phyloP scores from a whole-genome alignment of 768 basidiomycete genomes.

The Sarcomyxa edulis region DNA sequence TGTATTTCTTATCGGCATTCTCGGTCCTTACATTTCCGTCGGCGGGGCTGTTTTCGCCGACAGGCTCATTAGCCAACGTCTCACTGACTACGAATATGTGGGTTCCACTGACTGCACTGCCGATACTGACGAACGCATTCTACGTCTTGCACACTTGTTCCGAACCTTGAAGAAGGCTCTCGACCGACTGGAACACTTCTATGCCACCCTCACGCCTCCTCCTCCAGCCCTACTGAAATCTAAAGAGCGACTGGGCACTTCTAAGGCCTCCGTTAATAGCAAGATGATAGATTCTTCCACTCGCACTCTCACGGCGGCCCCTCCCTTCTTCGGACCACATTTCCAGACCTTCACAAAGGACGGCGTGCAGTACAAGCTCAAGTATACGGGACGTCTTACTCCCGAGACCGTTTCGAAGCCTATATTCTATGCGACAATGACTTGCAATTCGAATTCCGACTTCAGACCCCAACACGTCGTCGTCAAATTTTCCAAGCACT shows the following conservation, averaged over 20 bases:
- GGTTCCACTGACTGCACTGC: constrained; percentile 7
- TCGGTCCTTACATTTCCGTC: constrained; percentile 23
- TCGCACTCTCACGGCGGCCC: too few relatives aligned
- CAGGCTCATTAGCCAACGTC: constrained; percentile 22
- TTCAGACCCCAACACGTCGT: constrained; percentile 15
- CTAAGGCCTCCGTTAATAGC: background rate
- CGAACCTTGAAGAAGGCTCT: constrained; percentile 13
- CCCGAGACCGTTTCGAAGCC: constrained; percentile 11
- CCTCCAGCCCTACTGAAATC: constrained; percentile 4
- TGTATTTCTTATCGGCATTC: constrained; percentile 20
- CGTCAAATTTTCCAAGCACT: constrained; percentile 32
- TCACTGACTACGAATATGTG: constrained; percentile 27
- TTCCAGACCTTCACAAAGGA: background rate
- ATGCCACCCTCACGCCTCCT: constrained; percentile 8
- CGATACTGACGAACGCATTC: constrained; percentile 8
- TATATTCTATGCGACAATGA: constrained; percentile 15
- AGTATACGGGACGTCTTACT: constrained; percentile 17
- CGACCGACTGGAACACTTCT: constrained; percentile 11
- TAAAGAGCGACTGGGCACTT: too few relatives aligned
- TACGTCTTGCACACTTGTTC: constrained; percentile 12
- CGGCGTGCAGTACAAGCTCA: constrained; percentile 8
- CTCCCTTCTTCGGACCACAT: background rate
- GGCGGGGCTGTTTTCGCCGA: constrained; percentile 24
- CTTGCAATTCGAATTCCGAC: background rate
- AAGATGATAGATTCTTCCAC: constrained; percentile 14